Base-by-base conservation (phyloP, 495 filamentous ascomycete species). In the Letharia columbiana region DNA sequence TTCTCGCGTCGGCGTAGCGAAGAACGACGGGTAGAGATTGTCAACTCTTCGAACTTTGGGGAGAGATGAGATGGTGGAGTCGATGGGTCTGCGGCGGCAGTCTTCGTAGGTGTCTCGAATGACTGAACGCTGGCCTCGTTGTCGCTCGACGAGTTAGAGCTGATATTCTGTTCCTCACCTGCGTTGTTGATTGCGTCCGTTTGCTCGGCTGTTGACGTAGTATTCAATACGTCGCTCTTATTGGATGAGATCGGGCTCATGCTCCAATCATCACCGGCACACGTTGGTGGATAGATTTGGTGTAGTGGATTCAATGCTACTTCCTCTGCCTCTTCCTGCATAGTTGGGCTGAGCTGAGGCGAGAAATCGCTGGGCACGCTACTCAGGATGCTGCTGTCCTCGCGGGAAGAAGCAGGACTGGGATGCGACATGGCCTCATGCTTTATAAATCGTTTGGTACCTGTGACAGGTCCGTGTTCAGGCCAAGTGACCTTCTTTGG, bases 1-100 rank as follows among this genome's bases (percentile, higher is more conserved):
- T 65, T 42, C n/a, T 58, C 49, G 11, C 23, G 35, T 17, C 52
- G 35, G 28, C 63, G 63, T 18, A 45, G 52, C 17, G n/a, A 40
- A 37, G 31, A 41, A 41, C 37, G 63, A 37, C 63, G 63, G 15
- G 35, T 41, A 18, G 64, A 66, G n/a, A 61, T 41, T 40, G 20
- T 42, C 17, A 66, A 61, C 20, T 49, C 18, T 15, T 61, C 64
- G 2, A 66, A 33, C 2, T 58, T 57, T 40, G n/a, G 52, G 4
- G 40, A 23, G 20, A 65, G 63, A 13, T 65, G 52, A 9, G 63
- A 31, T 23, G 61, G 39, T 44, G 37, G 59, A 28, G 59, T 56
- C 28, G 52, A 56, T 13, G 52, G 52, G 12, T 56, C 52, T 56
- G 28, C 52, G 5, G 31, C 13, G 52, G 28, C 17, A 20, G 28